Percentiles rank a stretch among this genome's conserved stretches.
These are phyloP conservation scores for Mortierella sp. DNA, from an alignment of 371 early-diverging fungal genomes.

Conservation along the genomic window DNA sequence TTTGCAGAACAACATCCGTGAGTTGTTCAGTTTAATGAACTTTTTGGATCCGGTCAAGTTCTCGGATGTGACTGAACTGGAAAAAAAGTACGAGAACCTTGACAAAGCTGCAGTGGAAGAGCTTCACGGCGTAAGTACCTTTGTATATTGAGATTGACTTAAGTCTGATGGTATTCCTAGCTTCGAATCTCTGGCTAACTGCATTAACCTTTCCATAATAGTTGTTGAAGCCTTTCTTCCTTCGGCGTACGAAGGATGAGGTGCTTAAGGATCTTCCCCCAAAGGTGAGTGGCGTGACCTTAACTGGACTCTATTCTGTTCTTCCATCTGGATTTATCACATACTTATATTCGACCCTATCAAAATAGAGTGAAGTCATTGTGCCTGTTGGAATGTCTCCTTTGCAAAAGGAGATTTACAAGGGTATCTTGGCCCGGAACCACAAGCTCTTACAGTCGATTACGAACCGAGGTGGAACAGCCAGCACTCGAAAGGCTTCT, in stretches of 20 bases:
- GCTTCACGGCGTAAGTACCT: conserved; percentile 50
- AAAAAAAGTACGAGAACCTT: conserved; percentile 63
- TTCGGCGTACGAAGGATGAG: conserved; percentile 91
- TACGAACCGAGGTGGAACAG: conserved; percentile 47
- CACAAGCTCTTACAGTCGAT: conserved; percentile 57
- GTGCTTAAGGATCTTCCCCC: conserved; percentile 89
- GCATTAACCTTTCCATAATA: neutral
- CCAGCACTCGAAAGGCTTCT: conserved; percentile 43
- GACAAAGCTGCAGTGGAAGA: conserved; percentile 54
- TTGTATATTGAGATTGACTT: neutral
- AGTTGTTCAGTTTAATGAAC: conserved; percentile 92
- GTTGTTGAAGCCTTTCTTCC: conserved; percentile 82
- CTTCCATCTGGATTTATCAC: neutral
- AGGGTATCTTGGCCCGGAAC: conserved; percentile 73
- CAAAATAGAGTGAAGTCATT: conserved; percentile 73
- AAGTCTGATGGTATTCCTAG: neutral
- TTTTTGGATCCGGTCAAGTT: conserved; percentile 77
- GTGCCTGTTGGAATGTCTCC: conserved; percentile 85
- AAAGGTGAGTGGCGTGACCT: conserved; percentile 63
- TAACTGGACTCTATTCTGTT: neutral
- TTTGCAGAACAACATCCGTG: conserved; percentile 93
- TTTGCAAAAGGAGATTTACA: conserved; percentile 85
- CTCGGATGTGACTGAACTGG: conserved; percentile 61
- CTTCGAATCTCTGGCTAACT: neutral
- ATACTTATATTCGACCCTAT: conserved; percentile 9